Percentiles rank a stretch among this genome's conserved stretches.
Conservation (phyloP, 2,329 filamentous ascomycete genomes). For the Fusarium kyushuense region DNA sequence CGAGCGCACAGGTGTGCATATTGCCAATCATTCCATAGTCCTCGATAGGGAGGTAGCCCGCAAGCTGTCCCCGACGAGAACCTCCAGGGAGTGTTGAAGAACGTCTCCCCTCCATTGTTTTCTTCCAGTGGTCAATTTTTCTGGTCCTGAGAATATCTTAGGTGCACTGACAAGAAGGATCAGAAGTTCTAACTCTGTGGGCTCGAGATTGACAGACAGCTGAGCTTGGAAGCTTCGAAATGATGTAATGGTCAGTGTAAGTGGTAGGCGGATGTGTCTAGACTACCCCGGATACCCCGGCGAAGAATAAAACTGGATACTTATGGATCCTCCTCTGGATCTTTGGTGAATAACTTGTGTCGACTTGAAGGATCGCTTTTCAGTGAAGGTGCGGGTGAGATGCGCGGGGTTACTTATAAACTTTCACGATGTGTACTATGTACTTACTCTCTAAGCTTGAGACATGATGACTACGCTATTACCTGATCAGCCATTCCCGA, state of each 20-base stretch:
- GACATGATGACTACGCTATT: conserved; percentile 27
- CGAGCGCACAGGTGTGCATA: conserved; percentile 82
- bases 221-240: conserved; percentile 20
- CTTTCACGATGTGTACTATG: conserved; percentile 32
- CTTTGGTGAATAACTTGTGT: neutral
- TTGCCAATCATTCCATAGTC: conserved; percentile 85
- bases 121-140: too few relatives aligned
- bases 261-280: conserved; percentile 14
- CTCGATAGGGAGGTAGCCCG: conserved; percentile 73
- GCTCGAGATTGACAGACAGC: neutral
- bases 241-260: conserved; percentile 43
- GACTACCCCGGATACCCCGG: conserved; percentile 14
- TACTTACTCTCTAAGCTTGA: conserved; percentile 20
- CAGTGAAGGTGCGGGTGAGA: conserved; percentile 1
- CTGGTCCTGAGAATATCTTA: too few relatives aligned
- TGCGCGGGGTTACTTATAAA: conserved; percentile 36
- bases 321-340: neutral
- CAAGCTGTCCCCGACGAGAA: conserved; percentile 53
- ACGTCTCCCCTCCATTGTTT: conserved; percentile 51
- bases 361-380: neutral
- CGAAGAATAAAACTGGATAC: conserved; percentile 16
- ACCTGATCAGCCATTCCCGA: conserved; percentile 23
- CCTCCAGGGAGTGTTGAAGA: conserved; percentile 50
- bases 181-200: conserved; percentile 4
- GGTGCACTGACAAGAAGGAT: neutral